A percentile compares a stretch with the other conserved stretches of the same genome.
Evolutionary conservation across 805 yeast genomes (phyloP).

Genomic region (Candida palmyrensis): DNA sequence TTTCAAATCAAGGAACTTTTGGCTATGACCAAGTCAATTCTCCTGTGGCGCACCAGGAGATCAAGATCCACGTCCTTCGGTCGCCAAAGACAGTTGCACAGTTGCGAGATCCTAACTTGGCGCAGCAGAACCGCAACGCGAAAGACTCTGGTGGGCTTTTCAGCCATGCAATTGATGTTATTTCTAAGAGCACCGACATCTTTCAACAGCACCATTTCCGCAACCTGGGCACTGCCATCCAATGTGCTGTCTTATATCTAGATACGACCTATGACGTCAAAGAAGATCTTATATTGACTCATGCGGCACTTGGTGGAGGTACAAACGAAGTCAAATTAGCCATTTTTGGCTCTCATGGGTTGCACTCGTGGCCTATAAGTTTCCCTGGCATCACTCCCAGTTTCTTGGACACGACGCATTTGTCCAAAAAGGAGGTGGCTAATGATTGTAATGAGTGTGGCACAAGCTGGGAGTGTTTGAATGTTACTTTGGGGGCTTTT

Average conservation of each 20-base stretch:
- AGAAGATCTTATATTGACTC: constrained; percentile 61
- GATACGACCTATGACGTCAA: constrained; percentile 80
- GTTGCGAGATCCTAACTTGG: constrained; percentile 70
- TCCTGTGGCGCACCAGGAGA: constrained; percentile 47
- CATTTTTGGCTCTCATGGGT: constrained; percentile 89
- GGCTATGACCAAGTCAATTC: constrained; percentile 42
- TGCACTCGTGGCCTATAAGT: constrained; percentile 88
- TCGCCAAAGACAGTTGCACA: constrained; percentile 65
- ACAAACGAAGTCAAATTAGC: constrained; percentile 66
- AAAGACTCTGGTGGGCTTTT: constrained; percentile 71
- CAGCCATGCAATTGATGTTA: constrained; percentile 72
- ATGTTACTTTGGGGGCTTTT: constrained; percentile 86
- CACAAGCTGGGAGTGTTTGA: constrained; percentile 84
- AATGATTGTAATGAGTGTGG: constrained; percentile 85
- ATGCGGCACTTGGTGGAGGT: constrained; percentile 95
- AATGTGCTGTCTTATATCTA: constrained; percentile 80
- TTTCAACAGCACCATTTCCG: constrained; percentile 24
- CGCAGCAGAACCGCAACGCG: constrained; percentile 82
- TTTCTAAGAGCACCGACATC: constrained; percentile 33
- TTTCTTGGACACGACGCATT: constrained; percentile 67
- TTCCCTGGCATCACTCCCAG: constrained; percentile 64
- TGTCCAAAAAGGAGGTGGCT: constrained; percentile 70
- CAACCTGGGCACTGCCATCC: constrained; percentile 52
- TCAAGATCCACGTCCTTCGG: constrained; percentile 74
- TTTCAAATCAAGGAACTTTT: constrained; percentile 21